Evolutionary conservation across 768 basidiomycete species (phyloP).

Genomic region (Suillus tomentosus): DNA sequence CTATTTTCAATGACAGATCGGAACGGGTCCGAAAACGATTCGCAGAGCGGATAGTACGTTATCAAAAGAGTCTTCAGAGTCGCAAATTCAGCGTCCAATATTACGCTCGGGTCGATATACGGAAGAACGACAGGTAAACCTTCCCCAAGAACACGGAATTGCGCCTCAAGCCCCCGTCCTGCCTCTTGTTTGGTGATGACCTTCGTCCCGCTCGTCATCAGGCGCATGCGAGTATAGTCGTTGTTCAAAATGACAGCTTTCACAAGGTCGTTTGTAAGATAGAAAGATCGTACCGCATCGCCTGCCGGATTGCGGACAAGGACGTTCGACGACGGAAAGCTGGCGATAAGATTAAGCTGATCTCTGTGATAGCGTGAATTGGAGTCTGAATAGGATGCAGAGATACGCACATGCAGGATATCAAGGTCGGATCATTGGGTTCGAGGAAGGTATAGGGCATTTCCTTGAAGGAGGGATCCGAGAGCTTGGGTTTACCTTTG

Average conservation of each 20-base stretch:
- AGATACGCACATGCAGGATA: slow-evolving; percentile 67
- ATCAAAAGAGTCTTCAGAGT: slow-evolving; percentile 69
- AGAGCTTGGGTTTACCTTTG: slow-evolving; percentile 19
- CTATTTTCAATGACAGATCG: slow-evolving; percentile 49
- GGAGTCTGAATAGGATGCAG: background rate
- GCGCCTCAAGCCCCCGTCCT: slow-evolving; percentile 54
- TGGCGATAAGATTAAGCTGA: slow-evolving; percentile 65
- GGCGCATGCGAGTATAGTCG: slow-evolving; percentile 79
- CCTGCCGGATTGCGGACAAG: slow-evolving; percentile 86
- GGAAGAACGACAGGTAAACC: slow-evolving; percentile 85
- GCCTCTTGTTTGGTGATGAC: slow-evolving; percentile 90
- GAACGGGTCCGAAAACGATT: slow-evolving; percentile 65
- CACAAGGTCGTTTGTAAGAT: slow-evolving; percentile 84
- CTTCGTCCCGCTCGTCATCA: slow-evolving; percentile 93
- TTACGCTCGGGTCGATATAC: slow-evolving; percentile 63
- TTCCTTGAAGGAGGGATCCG: slow-evolving; percentile 68
- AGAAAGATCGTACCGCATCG: slow-evolving; percentile 75
- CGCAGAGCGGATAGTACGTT: slow-evolving; percentile 78
- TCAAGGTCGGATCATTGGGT: slow-evolving; percentile 67
- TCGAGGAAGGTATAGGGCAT: slow-evolving; percentile 87
- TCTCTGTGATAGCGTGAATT: slow-evolving; percentile 44
- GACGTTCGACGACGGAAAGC: slow-evolving; percentile 75
- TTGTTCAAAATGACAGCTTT: slow-evolving; percentile 80
- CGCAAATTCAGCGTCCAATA: slow-evolving; percentile 58
- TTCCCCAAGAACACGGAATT: slow-evolving; percentile 82